Base-by-base conservation (phyloP, 768 basidiomycete species). In the Naganishia vishniacii region DNA sequence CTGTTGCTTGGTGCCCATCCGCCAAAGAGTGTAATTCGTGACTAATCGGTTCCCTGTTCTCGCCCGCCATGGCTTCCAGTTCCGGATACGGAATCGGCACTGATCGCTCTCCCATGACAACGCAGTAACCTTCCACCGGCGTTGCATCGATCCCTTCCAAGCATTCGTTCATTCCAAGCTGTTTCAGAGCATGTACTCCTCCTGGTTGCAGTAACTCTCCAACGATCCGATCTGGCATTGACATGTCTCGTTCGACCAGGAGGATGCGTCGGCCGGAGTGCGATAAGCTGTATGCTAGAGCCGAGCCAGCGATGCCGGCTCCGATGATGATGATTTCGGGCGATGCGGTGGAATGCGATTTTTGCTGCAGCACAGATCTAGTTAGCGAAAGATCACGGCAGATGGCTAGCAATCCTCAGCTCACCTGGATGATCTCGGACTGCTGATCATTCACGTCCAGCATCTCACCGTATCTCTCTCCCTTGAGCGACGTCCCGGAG, bases 141-240 rank as follows among this genome's bases (percentile, higher is more conserved):
- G 91, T 81, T 0, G 92, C 86, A 75, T 90, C 93, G 63, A 98
- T 93, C n/a, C 83, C 86, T 26, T 97, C 88, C 47, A 95, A 77
- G 60, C 85, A 86, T 7, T 79, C 79, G 49, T 83, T 84, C 69
- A 99, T 75, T 0, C 91, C 93, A n/a, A 99, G 83, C 40, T 83
- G 78, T 62, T 83, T 79, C 47, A 99, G 79, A 0, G 91, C 85
- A 13, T 81, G 80, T 25, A 91, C 85, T 0, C 95, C 95, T 1
- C 87, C 92, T 1, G 95, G 95, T 72, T 99, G 95, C 25, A 99
- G 80, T 0, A 98, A 84, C 76, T 99, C 95, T 26, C 95, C 95
- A 34, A 98, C 95, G 69, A 99, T 98, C 18, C 95, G 84, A 81
- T 98, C 91, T 0, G 95, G 95, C 75, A 91, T 88, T 0, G 87